phyloP scores from a whole-genome alignment of 805 yeast genomes.

The Lipomyces orientalis region DNA sequence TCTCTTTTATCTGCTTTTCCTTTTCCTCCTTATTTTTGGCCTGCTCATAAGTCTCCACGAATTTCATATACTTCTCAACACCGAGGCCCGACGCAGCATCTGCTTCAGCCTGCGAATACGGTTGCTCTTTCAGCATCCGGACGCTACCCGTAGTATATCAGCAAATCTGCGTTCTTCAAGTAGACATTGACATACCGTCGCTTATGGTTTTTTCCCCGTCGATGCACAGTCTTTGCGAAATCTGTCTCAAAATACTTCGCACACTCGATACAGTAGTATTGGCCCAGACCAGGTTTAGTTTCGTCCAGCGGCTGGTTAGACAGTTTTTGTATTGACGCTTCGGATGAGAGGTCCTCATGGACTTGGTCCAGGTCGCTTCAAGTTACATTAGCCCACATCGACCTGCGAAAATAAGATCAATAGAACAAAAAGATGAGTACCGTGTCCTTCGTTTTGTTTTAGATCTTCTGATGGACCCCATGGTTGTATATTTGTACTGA shows the following conservation, averaged over 20 bases:
- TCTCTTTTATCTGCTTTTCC: constrained; percentile 55
- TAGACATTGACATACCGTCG: constrained; percentile 49
- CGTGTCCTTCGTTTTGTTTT: constrained; percentile 40
- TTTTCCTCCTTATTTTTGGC: constrained; percentile 59
- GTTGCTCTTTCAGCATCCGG: constrained; percentile 73
- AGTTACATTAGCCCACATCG: neutral
- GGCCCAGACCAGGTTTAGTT: constrained; percentile 82
- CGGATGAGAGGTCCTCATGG: constrained; percentile 68
- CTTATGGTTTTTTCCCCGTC: constrained; percentile 79
- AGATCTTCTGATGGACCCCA: constrained; percentile 38
- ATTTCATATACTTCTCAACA: constrained; percentile 63
- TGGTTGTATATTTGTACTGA: neutral
- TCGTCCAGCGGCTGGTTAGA: constrained; percentile 67
- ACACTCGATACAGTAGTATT: constrained; percentile 92
- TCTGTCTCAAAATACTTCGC: constrained; percentile 88
- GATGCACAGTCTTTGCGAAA: constrained; percentile 71
- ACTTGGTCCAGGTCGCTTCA: constrained; percentile 82
- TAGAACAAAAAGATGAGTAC: constrained; percentile 16
- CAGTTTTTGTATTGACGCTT: constrained; percentile 65
- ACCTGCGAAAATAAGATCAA: neutral
- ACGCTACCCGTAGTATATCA: constrained; percentile 51
- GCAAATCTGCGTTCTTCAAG: neutral
- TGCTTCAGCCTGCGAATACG: constrained; percentile 86
- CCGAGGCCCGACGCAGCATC: constrained; percentile 89
- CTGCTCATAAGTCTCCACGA: constrained; percentile 58